These are phyloP conservation scores for Petunia secreta DNA, from an alignment of 257 asterid genomes.

Conservation along the genomic window DNA sequence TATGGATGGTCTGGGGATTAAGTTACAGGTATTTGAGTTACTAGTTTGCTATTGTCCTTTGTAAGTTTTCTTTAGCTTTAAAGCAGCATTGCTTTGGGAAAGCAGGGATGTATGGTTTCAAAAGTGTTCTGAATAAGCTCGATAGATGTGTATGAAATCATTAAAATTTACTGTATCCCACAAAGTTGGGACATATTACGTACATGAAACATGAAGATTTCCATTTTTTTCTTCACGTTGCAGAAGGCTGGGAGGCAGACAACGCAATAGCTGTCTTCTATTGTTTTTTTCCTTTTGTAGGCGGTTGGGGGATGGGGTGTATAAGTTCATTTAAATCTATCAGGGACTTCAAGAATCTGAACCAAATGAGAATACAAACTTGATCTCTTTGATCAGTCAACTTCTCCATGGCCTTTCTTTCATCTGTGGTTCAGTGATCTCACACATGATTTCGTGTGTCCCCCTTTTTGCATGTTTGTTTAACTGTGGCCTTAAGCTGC, in stretches of 20 bases:
- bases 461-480: not conserved
- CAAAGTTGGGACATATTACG: not conserved
- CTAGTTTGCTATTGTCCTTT: not conserved
- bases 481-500: not conserved
- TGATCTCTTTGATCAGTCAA: slow-evolving; percentile 1
- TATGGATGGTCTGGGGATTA: not conserved
- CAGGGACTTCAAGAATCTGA: not conserved
- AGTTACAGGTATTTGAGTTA: not conserved
- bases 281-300: not conserved
- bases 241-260: not conserved
- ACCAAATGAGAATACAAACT: not conserved
- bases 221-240: not conserved
- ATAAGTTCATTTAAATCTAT: not conserved
- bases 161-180: not conserved
- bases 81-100: not conserved
- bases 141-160: not conserved
- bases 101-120: not conserved
- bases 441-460: not conserved
- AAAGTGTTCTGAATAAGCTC: not conserved
- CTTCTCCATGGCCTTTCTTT: not conserved
- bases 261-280: not conserved
- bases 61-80: not conserved
- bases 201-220: not conserved
- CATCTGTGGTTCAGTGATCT: not conserved
- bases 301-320: not conserved